Base-by-base conservation (phyloP, 2,329 filamentous ascomycete species). In the Paraphaeosphaeria minitans region DNA sequence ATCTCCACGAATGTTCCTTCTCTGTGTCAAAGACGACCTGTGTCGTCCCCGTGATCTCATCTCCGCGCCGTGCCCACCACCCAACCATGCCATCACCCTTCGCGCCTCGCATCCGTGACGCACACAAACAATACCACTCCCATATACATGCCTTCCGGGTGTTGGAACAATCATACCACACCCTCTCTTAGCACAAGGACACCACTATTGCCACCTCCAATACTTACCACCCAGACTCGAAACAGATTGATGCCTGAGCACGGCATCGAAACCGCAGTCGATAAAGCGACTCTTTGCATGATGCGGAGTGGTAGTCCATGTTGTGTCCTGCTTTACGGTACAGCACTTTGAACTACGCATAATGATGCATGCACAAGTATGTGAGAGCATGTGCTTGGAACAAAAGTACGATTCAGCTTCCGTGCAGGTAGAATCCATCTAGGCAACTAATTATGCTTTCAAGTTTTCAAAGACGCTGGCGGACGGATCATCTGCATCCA, bases 151-250 rank as follows among this genome's bases (percentile, higher is more conserved):
- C 6, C 6, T 19, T n/a, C 16, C 37, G 16, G 22, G n/a, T n/a
- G n/a, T n/a, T n/a, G n/a, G n/a, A n/a, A n/a, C n/a, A 37, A 16
- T n/a, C 33, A 21, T 16, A 66, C 53, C 55, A 60, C n/a, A 53
- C 12, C 37, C 42, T 31, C 59, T 42, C 24, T 31, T 47, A 51
- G 6, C 16, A 29, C 13, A 6, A 22, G 8, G 39, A 51, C 24
- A 45, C 33, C n/a, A 27, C 47, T 49, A 31, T 3, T 49, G 42
- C 24, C 45, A 27, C 31, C n/a, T 29, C 19, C 31, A 37, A 39
- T 4, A 2, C 27, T 10, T 8, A 16, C 24, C 14, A 24, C 16
- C 31, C 27, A 46, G 5, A 13, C 41, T 46, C 14, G 8, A 29
- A 14, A 35, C 27, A 4, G 19, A 21, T 31, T 27, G 27, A 54